Percentiles rank a stretch among this genome's conserved stretches.
Evolutionary conservation across 2,329 filamentous ascomycete species (phyloP).

Genomic region (Bipolaris gigantea): DNA sequence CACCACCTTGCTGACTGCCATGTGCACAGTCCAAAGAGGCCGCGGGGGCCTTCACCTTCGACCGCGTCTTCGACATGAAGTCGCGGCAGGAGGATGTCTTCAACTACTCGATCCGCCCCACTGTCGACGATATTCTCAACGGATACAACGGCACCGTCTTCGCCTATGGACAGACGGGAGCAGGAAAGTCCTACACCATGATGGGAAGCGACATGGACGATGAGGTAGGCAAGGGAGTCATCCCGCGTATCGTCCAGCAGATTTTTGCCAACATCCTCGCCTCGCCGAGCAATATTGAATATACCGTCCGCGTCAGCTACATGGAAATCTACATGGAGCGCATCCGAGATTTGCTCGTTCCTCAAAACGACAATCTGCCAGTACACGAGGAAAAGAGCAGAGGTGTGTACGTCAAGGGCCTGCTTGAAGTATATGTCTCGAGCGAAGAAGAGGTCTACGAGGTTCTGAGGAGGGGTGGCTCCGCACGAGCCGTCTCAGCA

Average conservation of each 20-base stretch:
- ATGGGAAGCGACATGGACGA: conserved; percentile 96
- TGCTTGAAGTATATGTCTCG: conserved; percentile 93
- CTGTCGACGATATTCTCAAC: conserved; percentile 97
- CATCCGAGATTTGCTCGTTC: conserved; percentile 88
- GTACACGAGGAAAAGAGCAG: conserved; percentile 98
- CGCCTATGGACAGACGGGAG: conserved; percentile 96
- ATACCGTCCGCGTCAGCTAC: conserved; percentile 97
- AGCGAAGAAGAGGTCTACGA: conserved; percentile 96
- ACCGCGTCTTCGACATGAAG: conserved; percentile 94
- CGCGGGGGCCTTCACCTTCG: conserved; percentile 84
- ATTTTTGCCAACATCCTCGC: conserved; percentile 95
- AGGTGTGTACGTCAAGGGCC: conserved; percentile 94
- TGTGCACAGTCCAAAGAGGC: conserved; percentile 73
- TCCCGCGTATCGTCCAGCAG: conserved; percentile 94
- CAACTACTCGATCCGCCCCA: conserved; percentile 93
- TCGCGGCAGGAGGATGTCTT: conserved; percentile 92
- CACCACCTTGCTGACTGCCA: conserved; percentile 16
- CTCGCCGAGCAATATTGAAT: conserved; percentile 91
- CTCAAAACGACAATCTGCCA: conserved; percentile 92
- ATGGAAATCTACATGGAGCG: conserved; percentile 99
- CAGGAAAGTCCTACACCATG: conserved; percentile 99
- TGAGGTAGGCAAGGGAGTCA: conserved; percentile 84
- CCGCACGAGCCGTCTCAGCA: conserved; percentile 85
- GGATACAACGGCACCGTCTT: conserved; percentile 99
- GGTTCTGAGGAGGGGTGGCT: conserved; percentile 90